Base-by-base conservation (phyloP, 2,329 filamentous ascomycete species). In the Xylariaceae sp. region DNA sequence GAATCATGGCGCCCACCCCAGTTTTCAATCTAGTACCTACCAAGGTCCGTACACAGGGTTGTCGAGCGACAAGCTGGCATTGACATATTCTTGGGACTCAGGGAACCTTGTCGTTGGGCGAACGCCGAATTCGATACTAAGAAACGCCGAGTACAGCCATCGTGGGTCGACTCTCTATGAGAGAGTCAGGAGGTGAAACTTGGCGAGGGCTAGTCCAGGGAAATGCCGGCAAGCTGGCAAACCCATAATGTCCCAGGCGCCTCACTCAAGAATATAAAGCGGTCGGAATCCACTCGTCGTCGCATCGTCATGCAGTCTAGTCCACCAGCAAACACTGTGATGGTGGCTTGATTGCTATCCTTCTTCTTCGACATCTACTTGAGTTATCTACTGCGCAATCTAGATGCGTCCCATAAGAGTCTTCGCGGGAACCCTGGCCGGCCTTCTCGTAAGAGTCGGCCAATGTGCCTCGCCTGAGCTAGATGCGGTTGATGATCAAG, bases 381-480 rank as follows among this genome's bases (percentile, higher is more conserved):
- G 2, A 42, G 37, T 13, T 42, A 3, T 13, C 11, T 13, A 42
- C 37, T 1, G 1, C 37, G 37, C n/a, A 35, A 50, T 13, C 4
- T 8, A n/a, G 44, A 65, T 65, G 63, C 59, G 53, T 52, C 58
- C 42, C 30, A 23, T 53, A n/a, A 18, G 45, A 35, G 42, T 39
- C 4, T 37, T 58, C 8, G 13, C 48, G 42, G 54, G 59, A 9
- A 37, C 56, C 39, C 42, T 60, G 45, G 48, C 59, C 35, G 53
- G 57, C 18, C 55, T 63, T 48, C 48, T 65, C 17, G 57, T 48
- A 9, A 35, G 57, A 30, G 18, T 59, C 15, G 51, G 53, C 18
- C 59, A 56, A 51, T 61, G 60, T 51, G 60, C 57, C 10, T 59
- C 64, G 8, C 55, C 60, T 18, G 54, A 49, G 23, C 23, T 48